These are phyloP conservation scores for Dispira simplex DNA, from an alignment of 192 early-diverging fungal genomes.

Conservation along the genomic window DNA sequence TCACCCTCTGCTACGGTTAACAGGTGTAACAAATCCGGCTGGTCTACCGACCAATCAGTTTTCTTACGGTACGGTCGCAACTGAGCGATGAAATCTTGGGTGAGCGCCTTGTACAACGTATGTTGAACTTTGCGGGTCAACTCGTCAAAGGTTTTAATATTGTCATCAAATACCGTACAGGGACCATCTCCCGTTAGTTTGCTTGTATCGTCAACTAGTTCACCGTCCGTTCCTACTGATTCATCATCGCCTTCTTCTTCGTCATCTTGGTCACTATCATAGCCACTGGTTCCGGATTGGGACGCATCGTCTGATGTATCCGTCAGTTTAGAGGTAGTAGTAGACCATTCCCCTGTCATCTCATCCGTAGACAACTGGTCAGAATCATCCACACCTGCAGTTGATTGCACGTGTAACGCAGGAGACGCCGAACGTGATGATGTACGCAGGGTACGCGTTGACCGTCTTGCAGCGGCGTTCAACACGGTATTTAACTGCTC, in stretches of 20 bases:
- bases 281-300: not conserved
- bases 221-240: not conserved
- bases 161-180: not conserved
- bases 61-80: slow-evolving; percentile 4
- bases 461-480: too few species aligned
- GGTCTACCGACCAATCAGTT: not conserved
- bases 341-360: not conserved
- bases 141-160: not conserved
- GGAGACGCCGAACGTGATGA: too few species aligned
- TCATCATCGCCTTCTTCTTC: not conserved
- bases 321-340: not conserved
- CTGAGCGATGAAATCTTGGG: not conserved
- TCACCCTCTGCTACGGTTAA: not conserved
- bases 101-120: not conserved
- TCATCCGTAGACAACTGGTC: too few species aligned
- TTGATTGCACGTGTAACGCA: too few species aligned
- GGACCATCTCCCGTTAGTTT: not conserved
- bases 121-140: not conserved
- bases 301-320: not conserved
- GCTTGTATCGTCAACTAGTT: not conserved
- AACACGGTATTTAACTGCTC: too few species aligned
- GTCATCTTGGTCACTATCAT: not conserved
- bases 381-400: too few species aligned
- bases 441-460: too few species aligned
- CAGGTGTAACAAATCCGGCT: not conserved